Percentiles rank a stretch among this genome's conserved stretches.
These are phyloP conservation scores for Ogataea haglerorum DNA, from an alignment of 805 yeast genomes.

Conservation along the genomic window DNA sequence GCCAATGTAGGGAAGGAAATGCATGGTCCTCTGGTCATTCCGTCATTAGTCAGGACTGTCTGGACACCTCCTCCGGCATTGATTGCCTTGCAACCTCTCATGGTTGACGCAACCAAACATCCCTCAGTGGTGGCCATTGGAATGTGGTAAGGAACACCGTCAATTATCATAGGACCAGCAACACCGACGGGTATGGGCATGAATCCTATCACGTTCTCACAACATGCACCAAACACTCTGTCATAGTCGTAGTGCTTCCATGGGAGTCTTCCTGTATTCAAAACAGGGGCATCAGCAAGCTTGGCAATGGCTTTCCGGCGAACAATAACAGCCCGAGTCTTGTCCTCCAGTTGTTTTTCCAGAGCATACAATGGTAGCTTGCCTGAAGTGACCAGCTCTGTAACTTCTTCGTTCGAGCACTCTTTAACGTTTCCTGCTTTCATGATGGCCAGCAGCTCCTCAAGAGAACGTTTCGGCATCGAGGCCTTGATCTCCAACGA, in stretches of 20 bases:
- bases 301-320: constrained; percentile 92
- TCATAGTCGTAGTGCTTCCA: constrained; percentile 84
- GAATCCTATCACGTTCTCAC: constrained; percentile 96
- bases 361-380: constrained; percentile 89
- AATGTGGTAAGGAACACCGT: constrained; percentile 81
- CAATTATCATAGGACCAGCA: constrained; percentile 94
- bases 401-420: constrained; percentile 70
- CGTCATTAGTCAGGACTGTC: constrained; percentile 90
- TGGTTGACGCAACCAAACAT: constrained; percentile 94
- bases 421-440: constrained; percentile 69
- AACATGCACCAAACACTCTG: constrained; percentile 97
- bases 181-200: constrained; percentile 97
- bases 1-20: constrained; percentile 78
- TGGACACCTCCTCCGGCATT: constrained; percentile 95
- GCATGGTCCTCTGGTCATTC: constrained; percentile 99
- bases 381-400: constrained; percentile 64
- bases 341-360: constrained; percentile 87
- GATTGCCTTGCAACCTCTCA: constrained; percentile 98
- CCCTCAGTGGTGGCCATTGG: constrained; percentile 99
- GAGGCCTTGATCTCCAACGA: constrained; percentile 15
- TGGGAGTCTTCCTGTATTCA: constrained; percentile 72
- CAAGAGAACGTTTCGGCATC: constrained; percentile 44
- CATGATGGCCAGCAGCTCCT: constrained; percentile 58
- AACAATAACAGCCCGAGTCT: constrained; percentile 86
- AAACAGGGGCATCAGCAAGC: constrained; percentile 75